Evolutionary conservation across 2,329 filamentous ascomycete genomes (phyloP).

Genomic region (Penicillium sp.): DNA sequence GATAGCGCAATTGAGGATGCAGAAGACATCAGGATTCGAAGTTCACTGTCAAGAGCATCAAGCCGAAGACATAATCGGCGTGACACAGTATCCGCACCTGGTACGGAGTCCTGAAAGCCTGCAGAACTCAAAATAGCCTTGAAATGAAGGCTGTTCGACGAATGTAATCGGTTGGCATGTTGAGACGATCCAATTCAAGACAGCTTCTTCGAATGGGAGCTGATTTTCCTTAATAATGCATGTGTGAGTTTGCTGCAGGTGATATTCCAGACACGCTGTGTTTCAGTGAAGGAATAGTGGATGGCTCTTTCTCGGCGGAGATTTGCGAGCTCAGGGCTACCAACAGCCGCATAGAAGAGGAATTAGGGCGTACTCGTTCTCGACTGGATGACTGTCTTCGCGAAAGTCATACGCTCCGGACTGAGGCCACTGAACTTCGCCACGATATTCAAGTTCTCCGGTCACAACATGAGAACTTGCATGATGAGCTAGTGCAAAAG

Average conservation of each 20-base stretch:
- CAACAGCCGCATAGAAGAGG: not conserved
- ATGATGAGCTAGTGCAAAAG: not conserved
- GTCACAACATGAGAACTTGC: not conserved
- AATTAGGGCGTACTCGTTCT: not conserved
- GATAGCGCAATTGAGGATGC: not conserved
- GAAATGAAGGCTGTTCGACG: not conserved
- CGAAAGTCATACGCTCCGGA: not conserved
- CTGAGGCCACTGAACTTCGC: not conserved
- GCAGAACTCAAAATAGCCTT: not conserved
- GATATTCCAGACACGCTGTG: too few species aligned
- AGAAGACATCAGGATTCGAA: not conserved
- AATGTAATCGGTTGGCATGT: not conserved
- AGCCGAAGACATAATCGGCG: not conserved
- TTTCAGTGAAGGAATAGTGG: not conserved
- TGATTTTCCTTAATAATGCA: not conserved
- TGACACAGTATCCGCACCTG: not conserved
- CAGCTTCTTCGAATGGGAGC: not conserved
- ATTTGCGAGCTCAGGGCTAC: not conserved
- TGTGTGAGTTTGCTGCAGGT: not conserved
- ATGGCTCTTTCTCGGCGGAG: not conserved
- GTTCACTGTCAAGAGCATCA: not conserved
- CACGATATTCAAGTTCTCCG: not conserved
- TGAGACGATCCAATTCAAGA: not conserved
- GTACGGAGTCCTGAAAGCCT: not conserved
- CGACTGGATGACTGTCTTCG: not conserved